Conservation (phyloP, 2,329 filamentous ascomycete species). For the Emmonsiellopsis sp. region DNA sequence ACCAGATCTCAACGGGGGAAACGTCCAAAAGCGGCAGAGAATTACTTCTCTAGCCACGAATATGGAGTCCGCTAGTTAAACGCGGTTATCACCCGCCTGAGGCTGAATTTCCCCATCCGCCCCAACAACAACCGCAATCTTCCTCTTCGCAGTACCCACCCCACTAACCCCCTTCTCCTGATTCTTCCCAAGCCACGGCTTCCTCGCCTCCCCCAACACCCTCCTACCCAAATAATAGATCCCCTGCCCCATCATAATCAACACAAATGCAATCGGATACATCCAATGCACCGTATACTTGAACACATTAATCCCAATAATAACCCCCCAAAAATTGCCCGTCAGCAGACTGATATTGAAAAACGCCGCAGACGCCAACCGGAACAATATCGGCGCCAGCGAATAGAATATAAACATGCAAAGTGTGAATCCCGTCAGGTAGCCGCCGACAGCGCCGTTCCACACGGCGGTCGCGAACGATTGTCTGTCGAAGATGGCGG, state of each 20-base stretch:
- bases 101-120: not conserved
- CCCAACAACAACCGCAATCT: conserved; percentile 39
- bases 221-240: conserved; percentile 81
- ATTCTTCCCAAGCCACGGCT: conserved; percentile 86
- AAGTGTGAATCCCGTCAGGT: conserved; percentile 82
- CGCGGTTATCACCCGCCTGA: conserved; percentile 9
- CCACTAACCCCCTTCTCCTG: conserved; percentile 76
- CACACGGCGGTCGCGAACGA: conserved; percentile 59
- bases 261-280: conserved; percentile 91
- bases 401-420: conserved; percentile 79
- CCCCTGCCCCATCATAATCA: conserved; percentile 78
- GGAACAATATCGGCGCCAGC: conserved; percentile 75
- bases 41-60: too few relatives aligned
- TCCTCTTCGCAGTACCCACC: conserved; percentile 75
- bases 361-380: conserved; percentile 84
- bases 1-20: too few relatives aligned
- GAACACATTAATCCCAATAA: conserved; percentile 85
- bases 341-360: conserved; percentile 94
- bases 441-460: conserved; percentile 63
- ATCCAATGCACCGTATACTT: conserved; percentile 71
- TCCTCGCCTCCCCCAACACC: conserved; percentile 76
- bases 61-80: not conserved
- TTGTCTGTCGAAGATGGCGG: conserved; percentile 79
- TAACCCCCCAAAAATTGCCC: conserved; percentile 93
- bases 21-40: too few relatives aligned